These are phyloP conservation scores for Aegilops sharonensis DNA, from an alignment of 176 grass and related monocot species.

Conservation along the genomic window DNA sequence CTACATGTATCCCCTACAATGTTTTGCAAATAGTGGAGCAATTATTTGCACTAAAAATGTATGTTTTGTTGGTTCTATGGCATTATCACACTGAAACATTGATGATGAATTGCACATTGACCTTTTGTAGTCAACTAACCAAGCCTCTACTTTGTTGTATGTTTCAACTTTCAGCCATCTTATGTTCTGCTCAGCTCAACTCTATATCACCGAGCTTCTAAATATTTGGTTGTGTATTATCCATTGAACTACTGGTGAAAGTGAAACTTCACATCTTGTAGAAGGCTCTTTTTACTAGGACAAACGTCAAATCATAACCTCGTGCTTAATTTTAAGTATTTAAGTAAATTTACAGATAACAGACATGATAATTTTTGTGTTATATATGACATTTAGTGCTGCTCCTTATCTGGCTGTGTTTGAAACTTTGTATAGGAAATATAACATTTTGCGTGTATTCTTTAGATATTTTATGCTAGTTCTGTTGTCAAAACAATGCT, in stretches of 20 bases:
- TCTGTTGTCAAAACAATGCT: not conserved
- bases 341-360: not conserved
- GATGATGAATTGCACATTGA: not conserved
- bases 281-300: not conserved
- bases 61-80: not conserved
- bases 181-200: not conserved
- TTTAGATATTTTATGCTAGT: not conserved
- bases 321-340: not conserved
- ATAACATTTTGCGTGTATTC: not conserved
- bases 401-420: not conserved
- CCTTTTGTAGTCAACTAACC: not conserved
- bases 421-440: not conserved
- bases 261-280: not conserved
- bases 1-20: not conserved
- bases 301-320: not conserved
- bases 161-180: not conserved
- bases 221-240: not conserved
- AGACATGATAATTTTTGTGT: not conserved
- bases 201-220: not conserved
- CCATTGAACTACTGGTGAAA: not conserved
- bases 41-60: not conserved
- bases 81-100: not conserved
- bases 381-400: not conserved
- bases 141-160: not conserved
- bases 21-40: not conserved